Evolutionary conservation across 1,284 basidiomycete species (phyloP).

Genomic region (Moniliophthora roreri): DNA sequence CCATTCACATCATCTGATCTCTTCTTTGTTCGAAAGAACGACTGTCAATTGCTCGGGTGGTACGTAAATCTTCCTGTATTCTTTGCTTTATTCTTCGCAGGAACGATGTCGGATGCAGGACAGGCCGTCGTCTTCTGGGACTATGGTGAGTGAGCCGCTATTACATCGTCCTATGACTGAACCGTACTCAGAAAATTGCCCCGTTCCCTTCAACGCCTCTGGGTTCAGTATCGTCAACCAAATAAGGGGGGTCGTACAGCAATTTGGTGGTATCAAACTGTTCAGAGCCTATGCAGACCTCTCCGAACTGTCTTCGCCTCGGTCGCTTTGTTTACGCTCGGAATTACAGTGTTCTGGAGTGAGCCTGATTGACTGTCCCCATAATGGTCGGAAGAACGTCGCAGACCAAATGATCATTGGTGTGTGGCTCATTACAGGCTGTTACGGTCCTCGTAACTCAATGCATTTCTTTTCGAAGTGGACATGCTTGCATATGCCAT

Average conservation of each 20-base stretch:
- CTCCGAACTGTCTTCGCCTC: constrained; percentile 30
- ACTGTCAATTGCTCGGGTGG: not conserved
- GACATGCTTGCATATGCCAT: constrained; percentile 23
- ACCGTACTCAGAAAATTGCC: constrained; percentile 47
- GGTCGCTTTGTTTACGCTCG: constrained; percentile 42
- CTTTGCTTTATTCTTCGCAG: constrained; percentile 11
- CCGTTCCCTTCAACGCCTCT: constrained; percentile 35
- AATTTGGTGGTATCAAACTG: constrained; percentile 30
- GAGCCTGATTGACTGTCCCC: constrained; percentile 57
- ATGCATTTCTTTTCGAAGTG: not conserved
- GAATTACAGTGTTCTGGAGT: constrained; percentile 62
- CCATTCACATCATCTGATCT: no score
- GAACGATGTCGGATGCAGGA: constrained; percentile 9
- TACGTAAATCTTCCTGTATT: constrained; percentile 1
- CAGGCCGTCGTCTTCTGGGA: constrained; percentile 34
- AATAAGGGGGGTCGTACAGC: constrained; percentile 30
- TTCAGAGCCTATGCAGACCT: constrained; percentile 45
- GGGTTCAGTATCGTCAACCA: constrained; percentile 31
- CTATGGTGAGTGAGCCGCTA: constrained; percentile 24
- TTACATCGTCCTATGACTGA: not conserved
- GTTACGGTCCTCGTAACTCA: not conserved
- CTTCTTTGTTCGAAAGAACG: no score
- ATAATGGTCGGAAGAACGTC: constrained; percentile 54
- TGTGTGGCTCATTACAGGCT: constrained; percentile 18
- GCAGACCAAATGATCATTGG: constrained; percentile 55